Percentiles rank a stretch among this genome's conserved stretches.
Evolutionary conservation across 306 rosid genomes (phyloP).

Genomic region (Arachis stenosperma): DNA sequence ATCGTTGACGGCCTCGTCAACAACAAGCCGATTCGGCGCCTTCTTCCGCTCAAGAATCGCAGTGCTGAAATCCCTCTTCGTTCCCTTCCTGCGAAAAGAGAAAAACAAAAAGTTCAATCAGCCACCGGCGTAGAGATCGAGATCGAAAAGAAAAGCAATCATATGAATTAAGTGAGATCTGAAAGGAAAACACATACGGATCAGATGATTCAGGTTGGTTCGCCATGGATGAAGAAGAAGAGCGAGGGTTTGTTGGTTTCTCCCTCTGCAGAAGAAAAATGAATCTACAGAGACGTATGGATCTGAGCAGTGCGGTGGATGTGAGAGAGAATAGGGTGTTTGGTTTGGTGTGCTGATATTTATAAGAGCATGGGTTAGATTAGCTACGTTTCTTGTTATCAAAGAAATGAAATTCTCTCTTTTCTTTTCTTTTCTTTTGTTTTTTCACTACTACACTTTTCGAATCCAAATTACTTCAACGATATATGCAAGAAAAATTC

Average conservation of each 20-base stretch:
- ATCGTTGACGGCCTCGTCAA: conserved; percentile 89
- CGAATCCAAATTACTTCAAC: conserved; percentile 28
- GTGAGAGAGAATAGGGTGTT: background rate
- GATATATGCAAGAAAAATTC: background rate
- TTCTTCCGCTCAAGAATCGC: conserved; percentile 96
- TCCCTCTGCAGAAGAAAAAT: conserved; percentile 25
- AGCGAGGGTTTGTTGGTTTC: background rate
- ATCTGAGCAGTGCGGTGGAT: conserved; percentile 28
- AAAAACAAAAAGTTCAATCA: background rate
- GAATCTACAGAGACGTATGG: conserved; percentile 23
- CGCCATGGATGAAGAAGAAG: conserved; percentile 50
- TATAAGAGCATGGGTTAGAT: conserved; percentile 36
- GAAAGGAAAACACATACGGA: conserved; percentile 52
- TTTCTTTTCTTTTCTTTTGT: background rate
- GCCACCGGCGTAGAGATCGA: background rate
- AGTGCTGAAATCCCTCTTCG: conserved; percentile 83
- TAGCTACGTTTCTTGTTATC: conserved; percentile 69
- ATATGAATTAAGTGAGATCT: conserved; percentile 33
- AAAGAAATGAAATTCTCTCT: conserved; percentile 54
- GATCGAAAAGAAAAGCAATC: background rate
- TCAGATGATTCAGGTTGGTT: conserved; percentile 84
- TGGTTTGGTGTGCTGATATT: conserved; percentile 37
- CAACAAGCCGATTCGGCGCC: conserved; percentile 83
- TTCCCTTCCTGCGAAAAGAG: conserved; percentile 64
- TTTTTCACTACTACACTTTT: conserved; percentile 1